Conservation (phyloP, 305 asterid species). For the Rubia balearica region DNA sequence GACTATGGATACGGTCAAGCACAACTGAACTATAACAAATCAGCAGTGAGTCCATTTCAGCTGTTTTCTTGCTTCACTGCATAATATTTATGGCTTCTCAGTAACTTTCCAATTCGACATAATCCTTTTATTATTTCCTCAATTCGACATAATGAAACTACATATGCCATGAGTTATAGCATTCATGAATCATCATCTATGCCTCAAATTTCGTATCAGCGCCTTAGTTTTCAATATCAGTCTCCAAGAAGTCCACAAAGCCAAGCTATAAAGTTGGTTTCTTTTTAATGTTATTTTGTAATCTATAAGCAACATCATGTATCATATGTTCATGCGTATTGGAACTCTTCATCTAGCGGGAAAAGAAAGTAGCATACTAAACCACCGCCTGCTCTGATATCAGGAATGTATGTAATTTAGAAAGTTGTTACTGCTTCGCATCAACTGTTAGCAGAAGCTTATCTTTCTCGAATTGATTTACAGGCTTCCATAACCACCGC, state of each 20-base stretch:
- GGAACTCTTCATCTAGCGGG: not conserved
- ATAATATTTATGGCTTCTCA: slow-evolving; percentile 3
- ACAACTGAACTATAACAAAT: slow-evolving; percentile 35
- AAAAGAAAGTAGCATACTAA: not conserved
- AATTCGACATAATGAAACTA: too few relatives aligned
- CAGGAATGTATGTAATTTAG: not conserved
- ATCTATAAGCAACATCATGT: slow-evolving; percentile 2
- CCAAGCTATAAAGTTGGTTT: not conserved
- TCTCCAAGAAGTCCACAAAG: not conserved
- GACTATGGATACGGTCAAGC: slow-evolving; percentile 38
- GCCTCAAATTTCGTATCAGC: not conserved
- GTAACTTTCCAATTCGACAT: not conserved
- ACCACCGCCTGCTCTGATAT: not conserved
- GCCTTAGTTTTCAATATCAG: not conserved
- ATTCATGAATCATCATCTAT: not conserved
- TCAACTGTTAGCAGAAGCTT: slow-evolving; percentile 10
- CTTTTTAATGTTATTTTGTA: not conserved
- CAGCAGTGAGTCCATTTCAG: slow-evolving; percentile 34
- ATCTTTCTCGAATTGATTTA: slow-evolving; percentile 16
- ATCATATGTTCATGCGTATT: not conserved
- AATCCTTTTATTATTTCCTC: not conserved
- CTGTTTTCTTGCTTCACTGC: not conserved
- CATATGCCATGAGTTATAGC: not conserved
- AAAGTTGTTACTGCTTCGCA: not conserved
- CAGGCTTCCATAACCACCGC: slow-evolving; percentile 49